Evolutionary conservation across 2,329 filamentous ascomycete species (phyloP).

Genomic region (Biscogniauxia mediterranea): DNA sequence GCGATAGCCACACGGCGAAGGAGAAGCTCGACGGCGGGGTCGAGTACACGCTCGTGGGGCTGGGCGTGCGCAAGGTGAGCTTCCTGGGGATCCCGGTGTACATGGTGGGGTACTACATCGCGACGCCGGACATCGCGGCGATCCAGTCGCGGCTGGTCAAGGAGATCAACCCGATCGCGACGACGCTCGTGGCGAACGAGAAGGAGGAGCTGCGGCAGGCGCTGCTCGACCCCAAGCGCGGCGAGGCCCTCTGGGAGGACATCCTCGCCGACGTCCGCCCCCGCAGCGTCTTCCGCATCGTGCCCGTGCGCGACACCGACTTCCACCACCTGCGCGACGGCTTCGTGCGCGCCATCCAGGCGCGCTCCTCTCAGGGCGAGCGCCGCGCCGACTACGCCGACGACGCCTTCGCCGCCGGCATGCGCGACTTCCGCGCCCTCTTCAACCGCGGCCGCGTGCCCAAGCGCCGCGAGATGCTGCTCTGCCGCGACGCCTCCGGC

Average conservation of each 20-base stretch:
- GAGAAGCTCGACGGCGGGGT: slow-evolving; percentile 42
- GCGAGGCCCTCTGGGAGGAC: slow-evolving; percentile 72
- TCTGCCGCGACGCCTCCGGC: slow-evolving; percentile 67
- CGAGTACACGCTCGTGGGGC: slow-evolving; percentile 84
- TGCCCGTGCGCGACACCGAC: slow-evolving; percentile 90
- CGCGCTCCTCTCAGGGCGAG: slow-evolving; percentile 57
- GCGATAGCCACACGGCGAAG: slow-evolving; percentile 2
- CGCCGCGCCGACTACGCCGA: slow-evolving; percentile 55
- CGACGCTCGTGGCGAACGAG: slow-evolving; percentile 78
- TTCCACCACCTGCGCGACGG: slow-evolving; percentile 91
- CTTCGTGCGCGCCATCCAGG: slow-evolving; percentile 82
- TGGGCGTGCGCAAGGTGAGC: slow-evolving; percentile 86
- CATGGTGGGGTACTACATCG: slow-evolving; percentile 88
- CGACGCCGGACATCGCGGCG: slow-evolving; percentile 75
- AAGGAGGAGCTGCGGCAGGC: slow-evolving; percentile 68
- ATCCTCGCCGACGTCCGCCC: slow-evolving; percentile 66
- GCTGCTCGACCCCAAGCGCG: slow-evolving; percentile 67
- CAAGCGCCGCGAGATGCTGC: slow-evolving; percentile 74
- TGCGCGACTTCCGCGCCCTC: slow-evolving; percentile 76
- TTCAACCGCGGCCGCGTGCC: slow-evolving; percentile 79
- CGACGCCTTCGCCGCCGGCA: slow-evolving; percentile 71
- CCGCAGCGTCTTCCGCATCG: slow-evolving; percentile 77
- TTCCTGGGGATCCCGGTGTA: slow-evolving; percentile 92
- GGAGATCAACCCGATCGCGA: slow-evolving; percentile 73
- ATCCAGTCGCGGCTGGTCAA: slow-evolving; percentile 77